Conservation (phyloP, 208 protist genomes). For the Crithidia fasciculata region DNA sequence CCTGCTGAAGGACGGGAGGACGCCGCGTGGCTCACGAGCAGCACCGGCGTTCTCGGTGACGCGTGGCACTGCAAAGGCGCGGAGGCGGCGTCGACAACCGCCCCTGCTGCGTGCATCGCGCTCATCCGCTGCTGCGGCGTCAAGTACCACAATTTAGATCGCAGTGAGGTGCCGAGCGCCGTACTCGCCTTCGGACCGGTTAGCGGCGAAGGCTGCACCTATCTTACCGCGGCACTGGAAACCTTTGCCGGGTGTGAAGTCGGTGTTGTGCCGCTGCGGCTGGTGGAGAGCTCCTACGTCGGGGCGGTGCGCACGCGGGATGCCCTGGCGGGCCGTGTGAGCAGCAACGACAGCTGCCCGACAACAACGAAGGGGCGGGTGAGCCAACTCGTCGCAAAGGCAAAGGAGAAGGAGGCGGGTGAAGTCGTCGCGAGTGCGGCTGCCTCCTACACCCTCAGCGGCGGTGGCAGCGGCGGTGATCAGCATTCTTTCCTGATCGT, state of each 20-base stretch:
- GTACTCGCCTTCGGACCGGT: slow-evolving; percentile 48
- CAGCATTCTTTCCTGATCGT: slow-evolving; percentile 7
- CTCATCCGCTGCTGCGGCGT: slow-evolving; percentile 42
- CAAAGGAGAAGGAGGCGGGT: slow-evolving; percentile 10
- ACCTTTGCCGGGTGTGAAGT: slow-evolving; percentile 47
- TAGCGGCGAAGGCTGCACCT: slow-evolving; percentile 59
- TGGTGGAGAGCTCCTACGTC: slow-evolving; percentile 67
- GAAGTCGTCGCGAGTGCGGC: not conserved
- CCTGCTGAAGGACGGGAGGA: not conserved
- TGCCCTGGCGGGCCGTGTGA: slow-evolving; percentile 47
- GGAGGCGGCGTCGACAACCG: slow-evolving; percentile 9
- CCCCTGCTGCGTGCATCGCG: slow-evolving; percentile 2
- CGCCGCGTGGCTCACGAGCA: slow-evolving; percentile 25
- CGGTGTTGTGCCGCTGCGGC: slow-evolving; percentile 49
- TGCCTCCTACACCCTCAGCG: slow-evolving; percentile 3
- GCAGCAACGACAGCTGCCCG: slow-evolving; percentile 33
- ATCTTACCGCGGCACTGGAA: slow-evolving; percentile 59
- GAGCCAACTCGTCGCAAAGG: not conserved
- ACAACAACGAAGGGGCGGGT: slow-evolving; percentile 11
- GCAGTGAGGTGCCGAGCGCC: slow-evolving; percentile 13
- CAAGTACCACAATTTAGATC: slow-evolving; percentile 59
- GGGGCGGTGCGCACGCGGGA: slow-evolving; percentile 50
- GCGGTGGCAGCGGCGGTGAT: slow-evolving; percentile 6
- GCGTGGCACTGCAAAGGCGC: slow-evolving; percentile 35
- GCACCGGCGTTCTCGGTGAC: slow-evolving; percentile 48